Conservation (phyloP, 148 eudicot genomes). For the Mesembryanthemum crystallinum region DNA sequence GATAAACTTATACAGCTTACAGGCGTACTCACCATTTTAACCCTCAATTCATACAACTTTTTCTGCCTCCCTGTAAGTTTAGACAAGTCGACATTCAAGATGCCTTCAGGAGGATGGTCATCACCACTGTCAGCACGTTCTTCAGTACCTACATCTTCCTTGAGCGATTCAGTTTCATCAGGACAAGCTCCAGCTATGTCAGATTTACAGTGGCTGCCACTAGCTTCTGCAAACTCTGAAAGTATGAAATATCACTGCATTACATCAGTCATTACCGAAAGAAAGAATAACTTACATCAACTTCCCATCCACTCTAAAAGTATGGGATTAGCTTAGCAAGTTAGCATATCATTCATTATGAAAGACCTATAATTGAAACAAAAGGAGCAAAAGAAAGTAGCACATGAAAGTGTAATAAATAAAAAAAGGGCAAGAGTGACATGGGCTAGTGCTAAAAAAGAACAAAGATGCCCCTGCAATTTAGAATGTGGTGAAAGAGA, state of each 20-base stretch:
- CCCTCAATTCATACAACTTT: conserved; percentile 74
- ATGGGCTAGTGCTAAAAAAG: neutral
- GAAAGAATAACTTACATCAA: neutral
- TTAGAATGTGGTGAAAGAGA: neutral
- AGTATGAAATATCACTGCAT: neutral
- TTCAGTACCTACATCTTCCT: conserved; percentile 36
- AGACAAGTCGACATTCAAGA: conserved; percentile 36
- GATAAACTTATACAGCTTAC: conserved; percentile 1
- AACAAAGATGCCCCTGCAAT: neutral
- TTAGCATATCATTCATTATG: neutral
- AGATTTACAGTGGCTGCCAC: conserved; percentile 21
- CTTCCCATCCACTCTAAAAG: neutral
- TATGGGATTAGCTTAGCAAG: neutral
- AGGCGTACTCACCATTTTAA: conserved; percentile 61
- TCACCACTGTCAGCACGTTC: conserved; percentile 40
- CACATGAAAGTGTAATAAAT: no score
- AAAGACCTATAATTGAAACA: neutral
- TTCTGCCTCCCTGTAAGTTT: conserved; percentile 79
- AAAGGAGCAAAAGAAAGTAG: no score
- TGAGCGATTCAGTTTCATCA: conserved; percentile 30
- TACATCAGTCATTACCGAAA: conserved; percentile 6
- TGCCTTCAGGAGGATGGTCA: conserved; percentile 35
- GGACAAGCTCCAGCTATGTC: conserved; percentile 29
- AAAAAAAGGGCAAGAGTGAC: neutral
- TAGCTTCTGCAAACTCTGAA: conserved; percentile 32